Evolutionary conservation across 768 basidiomycete genomes (phyloP), one percentile per base, ranked within the genome.

Genomic region (Trametes punicea): DNA sequence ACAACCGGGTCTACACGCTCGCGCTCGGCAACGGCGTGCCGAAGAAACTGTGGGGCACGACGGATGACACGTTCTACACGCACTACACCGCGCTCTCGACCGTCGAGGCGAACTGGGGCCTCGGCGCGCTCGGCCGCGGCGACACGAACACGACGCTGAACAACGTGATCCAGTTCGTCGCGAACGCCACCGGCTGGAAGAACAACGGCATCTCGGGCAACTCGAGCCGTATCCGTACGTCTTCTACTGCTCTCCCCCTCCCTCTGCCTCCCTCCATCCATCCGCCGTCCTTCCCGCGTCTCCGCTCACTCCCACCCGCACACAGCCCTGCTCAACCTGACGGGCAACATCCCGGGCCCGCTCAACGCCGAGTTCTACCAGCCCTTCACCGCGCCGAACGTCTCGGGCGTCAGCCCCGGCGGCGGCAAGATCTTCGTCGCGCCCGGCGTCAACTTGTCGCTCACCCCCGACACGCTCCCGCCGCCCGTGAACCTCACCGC

Each of bases 21-120:
- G 69, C 82, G 8, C 65, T 80, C 31, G 78, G 79, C 34, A 70
- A 69, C 33, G 79, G 73, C 20, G 62, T 85, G 23, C 83, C 83
- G 2, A 26, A 63, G 11, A 42, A 59, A 8, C 65, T 78, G 21
- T 57, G 67, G 20, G 77, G 77, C 21, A 81, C 76, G 1, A 74
- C 67, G 8, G 84, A 87, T 69, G 29, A 66, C 40, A 78, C 74
- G 5, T 83, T 77, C 70, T 85, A 86, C 68, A 79, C 79, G 1
- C 84, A 87, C 67, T 85, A 84, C 69, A 83, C 82, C 3, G 63
- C 69, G 41, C 71, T 85, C 46, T 75, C 77, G 11, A 81, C 83
- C 20, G 75, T 84, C 25, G 66, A 84, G 68, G 75, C 76, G 30
- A 87, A 86, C 70, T 86, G 84, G 84, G 70, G 70, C 5, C 79